Conservation (phyloP, 2,329 filamentous ascomycete species). For the Ophiostoma sp. region DNA sequence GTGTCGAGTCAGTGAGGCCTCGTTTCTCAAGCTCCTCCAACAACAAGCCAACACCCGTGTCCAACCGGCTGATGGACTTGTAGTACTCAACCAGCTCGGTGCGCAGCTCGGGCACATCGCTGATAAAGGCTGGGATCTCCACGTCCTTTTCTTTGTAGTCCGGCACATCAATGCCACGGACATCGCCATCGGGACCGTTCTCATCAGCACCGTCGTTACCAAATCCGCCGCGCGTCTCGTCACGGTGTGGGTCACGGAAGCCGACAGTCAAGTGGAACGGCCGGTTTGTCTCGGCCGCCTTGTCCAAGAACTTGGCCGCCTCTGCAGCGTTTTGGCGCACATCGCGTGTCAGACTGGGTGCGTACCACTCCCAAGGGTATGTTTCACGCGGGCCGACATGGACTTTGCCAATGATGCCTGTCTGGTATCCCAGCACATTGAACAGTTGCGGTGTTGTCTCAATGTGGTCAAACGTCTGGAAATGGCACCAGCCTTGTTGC, state of each 20-base stretch:
- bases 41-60: constrained; percentile 45
- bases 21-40: constrained; percentile 38
- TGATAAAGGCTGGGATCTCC: constrained; percentile 44
- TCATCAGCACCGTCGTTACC: constrained; percentile 43
- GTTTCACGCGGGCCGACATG: constrained; percentile 45
- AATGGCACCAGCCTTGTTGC: constrained; percentile 41
- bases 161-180: constrained; percentile 31
- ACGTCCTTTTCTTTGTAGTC: constrained; percentile 38
- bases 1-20: constrained; percentile 40
- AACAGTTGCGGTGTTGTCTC: constrained; percentile 45
- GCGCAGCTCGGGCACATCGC: constrained; percentile 43
- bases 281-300: constrained; percentile 34
- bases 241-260: constrained; percentile 49
- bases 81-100: constrained; percentile 47
- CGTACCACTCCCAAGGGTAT: constrained; percentile 46
- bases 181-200: constrained; percentile 16
- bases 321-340: constrained; percentile 44
- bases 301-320: constrained; percentile 42
- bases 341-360: constrained; percentile 46
- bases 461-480: constrained; percentile 47
- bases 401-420: constrained; percentile 50
- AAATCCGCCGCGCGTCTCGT: constrained; percentile 44
- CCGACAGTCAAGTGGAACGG: constrained; percentile 50
- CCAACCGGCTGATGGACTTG: constrained; percentile 44
- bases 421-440: constrained; percentile 43